phyloP scores from a whole-genome alignment of 1,284 basidiomycete species.

The Ustilago sp. region DNA sequence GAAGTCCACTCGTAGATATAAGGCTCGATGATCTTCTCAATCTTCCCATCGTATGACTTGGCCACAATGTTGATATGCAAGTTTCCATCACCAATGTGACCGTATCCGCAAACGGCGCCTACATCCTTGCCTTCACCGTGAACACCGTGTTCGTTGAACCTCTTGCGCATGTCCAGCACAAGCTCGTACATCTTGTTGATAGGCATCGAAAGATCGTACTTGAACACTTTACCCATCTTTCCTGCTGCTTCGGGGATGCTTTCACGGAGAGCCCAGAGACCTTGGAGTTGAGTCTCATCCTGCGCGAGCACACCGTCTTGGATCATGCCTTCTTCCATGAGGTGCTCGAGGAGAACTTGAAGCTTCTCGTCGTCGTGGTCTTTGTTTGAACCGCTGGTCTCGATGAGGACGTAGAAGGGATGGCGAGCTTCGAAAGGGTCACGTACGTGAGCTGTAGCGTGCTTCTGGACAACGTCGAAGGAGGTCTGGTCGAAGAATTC shows the following conservation, averaged over 20 bases:
- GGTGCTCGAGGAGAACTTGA: constrained; percentile 79
- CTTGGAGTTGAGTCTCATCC: constrained; percentile 87
- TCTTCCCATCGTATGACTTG: constrained; percentile 81
- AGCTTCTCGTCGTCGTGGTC: constrained; percentile 99
- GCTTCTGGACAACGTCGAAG: constrained; percentile 79
- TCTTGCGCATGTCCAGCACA: constrained; percentile 83
- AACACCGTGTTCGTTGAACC: constrained; percentile 80
- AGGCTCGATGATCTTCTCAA: constrained; percentile 89
- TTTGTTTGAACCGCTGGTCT: constrained; percentile 92
- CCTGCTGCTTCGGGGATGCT: constrained; percentile 91
- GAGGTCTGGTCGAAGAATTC: constrained; percentile 93
- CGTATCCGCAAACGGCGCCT: constrained; percentile 79
- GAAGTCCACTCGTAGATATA: constrained; percentile 92
- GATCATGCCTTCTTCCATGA: constrained; percentile 83
- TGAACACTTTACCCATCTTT: constrained; percentile 95
- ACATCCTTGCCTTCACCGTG: constrained; percentile 78
- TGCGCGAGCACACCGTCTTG: constrained; percentile 93
- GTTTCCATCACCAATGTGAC: constrained; percentile 97
- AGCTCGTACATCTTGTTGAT: constrained; percentile 88
- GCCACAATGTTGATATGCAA: constrained; percentile 96
- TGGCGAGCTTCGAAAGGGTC: constrained; percentile 65
- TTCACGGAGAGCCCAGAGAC: constrained; percentile 94
- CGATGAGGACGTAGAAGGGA: constrained; percentile 81
- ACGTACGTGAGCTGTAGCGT: constrained; percentile 73
- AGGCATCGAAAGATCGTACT: constrained; percentile 96